Evolutionary conservation across 345 rosid species (phyloP), one percentile per base, ranked within the genome.

Genomic region (Barbarea vulgaris): DNA sequence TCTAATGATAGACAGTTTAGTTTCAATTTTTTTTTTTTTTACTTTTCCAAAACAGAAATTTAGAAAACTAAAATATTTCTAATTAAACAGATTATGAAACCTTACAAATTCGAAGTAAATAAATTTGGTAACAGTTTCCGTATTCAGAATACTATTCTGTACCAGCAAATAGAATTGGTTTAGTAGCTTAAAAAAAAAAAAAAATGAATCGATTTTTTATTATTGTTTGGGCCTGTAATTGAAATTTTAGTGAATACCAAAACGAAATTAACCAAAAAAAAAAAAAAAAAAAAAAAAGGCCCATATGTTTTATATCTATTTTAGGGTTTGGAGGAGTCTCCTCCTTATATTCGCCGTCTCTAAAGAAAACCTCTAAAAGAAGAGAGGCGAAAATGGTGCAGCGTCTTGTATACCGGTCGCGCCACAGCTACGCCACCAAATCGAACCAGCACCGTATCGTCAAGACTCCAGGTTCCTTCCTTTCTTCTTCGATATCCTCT

Each of bases 351-450:
- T 48, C 62, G 17, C 19, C 50, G 11, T 34, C 15, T 55, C 22
- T 33, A 42, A 47, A n/a, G 31, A 37, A 68, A 61, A 22, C 56
- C 79, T n/a, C 63, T 30, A 48, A 75, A 46, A 59, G 59, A 37
- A 75, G 21, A 34, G 64, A 24, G 57, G 58, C 80, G 65, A 79
- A 86, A 80, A 89, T 85, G 93, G 88, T 87, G 62, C 89, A 89
- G 81, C 87, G 93, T 17, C 85, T 89, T 25, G 77, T 86, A 1
- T 85, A 85, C 56, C 84, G 93, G n/a, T 74, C 77, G 25, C 86
- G 94, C n/a, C 94, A 89, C 81, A 85, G 88, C 80, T 89, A 87
- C 48, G 88, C 89, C 79, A 89, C 93, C 50, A 89, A 85, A 69
- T 87, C 92, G 0, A 87, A 84, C 82, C 89, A 87, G 79, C 92